Evolutionary conservation across 768 basidiomycete species (phyloP).

Genomic region (Melanogaster broomeanus): DNA sequence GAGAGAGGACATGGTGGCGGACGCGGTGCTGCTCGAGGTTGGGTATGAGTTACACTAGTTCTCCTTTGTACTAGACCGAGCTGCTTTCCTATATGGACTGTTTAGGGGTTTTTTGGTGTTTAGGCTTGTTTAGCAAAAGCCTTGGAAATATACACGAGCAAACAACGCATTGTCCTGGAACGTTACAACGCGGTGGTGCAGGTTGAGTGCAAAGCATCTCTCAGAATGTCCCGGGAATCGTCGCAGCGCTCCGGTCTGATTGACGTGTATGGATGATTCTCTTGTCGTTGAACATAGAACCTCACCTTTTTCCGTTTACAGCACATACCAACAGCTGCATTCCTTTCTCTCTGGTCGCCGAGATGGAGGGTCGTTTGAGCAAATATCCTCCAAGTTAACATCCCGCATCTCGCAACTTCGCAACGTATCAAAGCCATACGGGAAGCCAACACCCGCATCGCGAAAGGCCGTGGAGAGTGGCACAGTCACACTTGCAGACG

Average conservation of each 20-base stretch:
- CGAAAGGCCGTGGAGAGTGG: slow-evolving; percentile 66
- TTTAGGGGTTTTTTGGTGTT: slow-evolving; percentile 3
- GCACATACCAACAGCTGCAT: slow-evolving; percentile 69
- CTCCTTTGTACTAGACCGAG: neutral
- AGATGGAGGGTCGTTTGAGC: slow-evolving; percentile 59
- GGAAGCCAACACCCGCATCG: slow-evolving; percentile 67
- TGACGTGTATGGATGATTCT: slow-evolving; percentile 51
- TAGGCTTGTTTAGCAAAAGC: slow-evolving; percentile 24
- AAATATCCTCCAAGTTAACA: slow-evolving; percentile 57
- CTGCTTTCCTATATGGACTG: neutral
- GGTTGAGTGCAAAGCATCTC: neutral
- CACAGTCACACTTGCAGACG: slow-evolving; percentile 68
- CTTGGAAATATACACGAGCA: slow-evolving; percentile 22
- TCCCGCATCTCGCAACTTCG: slow-evolving; percentile 59
- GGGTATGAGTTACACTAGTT: slow-evolving; percentile 40
- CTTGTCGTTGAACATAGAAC: neutral
- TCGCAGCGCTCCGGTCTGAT: slow-evolving; percentile 69
- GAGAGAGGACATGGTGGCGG: slow-evolving; percentile 85
- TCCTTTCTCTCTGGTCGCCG: slow-evolving; percentile 56
- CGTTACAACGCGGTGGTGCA: too few relatives aligned
- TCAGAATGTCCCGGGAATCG: slow-evolving; percentile 44
- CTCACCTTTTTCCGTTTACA: slow-evolving; percentile 24
- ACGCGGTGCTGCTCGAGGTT: slow-evolving; percentile 71
- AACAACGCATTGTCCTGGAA: slow-evolving; percentile 22
- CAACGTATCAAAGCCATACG: slow-evolving; percentile 64